Base-by-base conservation (phyloP, 2,329 filamentous ascomycete species). In the Paraconiothyrium brasiliense region DNA sequence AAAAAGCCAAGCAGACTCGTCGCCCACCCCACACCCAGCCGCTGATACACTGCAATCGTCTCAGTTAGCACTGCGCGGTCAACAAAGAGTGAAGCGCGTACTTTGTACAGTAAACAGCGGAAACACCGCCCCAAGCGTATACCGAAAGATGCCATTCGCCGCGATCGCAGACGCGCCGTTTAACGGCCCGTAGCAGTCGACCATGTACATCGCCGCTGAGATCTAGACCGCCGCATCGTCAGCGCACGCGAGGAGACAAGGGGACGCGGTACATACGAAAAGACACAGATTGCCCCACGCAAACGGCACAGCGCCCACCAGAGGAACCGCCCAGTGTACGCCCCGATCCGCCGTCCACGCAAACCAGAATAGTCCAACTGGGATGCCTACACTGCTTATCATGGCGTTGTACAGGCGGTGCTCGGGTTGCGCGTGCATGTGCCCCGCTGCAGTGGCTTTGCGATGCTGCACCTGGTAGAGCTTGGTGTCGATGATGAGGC, bases 201-300 rank as follows among this genome's bases (percentile, higher is more conserved):
- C 60, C 43, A 76, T 62, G 39, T 76, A 77, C 32, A 77, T 60
- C 2, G 66, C 69, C 6, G 71, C 66, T 2, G 73, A 73, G 6
- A 68, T 70, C 72, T 73, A 34, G 14, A 6, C 20, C 1, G 20
- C 20, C 20, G 20, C 20, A 20, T 20, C 20, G 20, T 20, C 20
- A 20, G 20, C 20, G 20, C 20, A 20, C 20, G 20, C 20, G 20
- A 20, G 20, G 20, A 20, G 20, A 20, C 20, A 20, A 20, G 20
- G 20, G 20, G 20, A 20, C 20, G 16, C 22, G 7, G 8, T 44
- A 74, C 75, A 82, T 80, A 88, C 81, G 66, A 89, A 89, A 2
- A 90, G 78, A 61, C 83, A 86, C 0, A 89, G 73, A 66, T 88
- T 89, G 1, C 87, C 87, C 82, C 84, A 87, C 0, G 85, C 85